These are phyloP conservation scores for Puccinia novopanici DNA, from an alignment of 1,284 basidiomycete genomes.

Conservation along the genomic window DNA sequence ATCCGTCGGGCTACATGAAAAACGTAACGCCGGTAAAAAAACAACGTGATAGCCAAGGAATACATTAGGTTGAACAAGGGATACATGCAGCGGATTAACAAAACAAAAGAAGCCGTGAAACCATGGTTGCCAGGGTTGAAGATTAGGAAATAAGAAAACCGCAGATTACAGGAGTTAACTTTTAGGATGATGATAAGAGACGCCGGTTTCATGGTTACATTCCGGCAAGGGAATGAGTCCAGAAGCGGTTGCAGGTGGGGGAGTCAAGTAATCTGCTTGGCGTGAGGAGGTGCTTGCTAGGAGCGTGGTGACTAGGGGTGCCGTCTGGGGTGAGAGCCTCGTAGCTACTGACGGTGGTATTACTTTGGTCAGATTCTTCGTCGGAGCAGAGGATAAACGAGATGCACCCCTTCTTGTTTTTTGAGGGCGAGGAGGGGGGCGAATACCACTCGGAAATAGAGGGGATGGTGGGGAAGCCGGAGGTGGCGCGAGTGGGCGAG, in stretches of 20 bases:
- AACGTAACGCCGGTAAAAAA: too few species aligned
- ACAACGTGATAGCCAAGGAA: too few species aligned
- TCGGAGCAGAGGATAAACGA: conserved; percentile 48
- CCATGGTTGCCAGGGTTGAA: too few species aligned
- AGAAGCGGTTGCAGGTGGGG: conserved; percentile 20
- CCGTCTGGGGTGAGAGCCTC: background rate
- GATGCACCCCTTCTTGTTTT: conserved; percentile 38
- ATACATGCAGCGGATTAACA: too few species aligned
- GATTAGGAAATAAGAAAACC: too few species aligned
- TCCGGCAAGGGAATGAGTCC: conserved; percentile 1
- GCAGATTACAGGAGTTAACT: too few species aligned
- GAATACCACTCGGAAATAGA: conserved; percentile 44
- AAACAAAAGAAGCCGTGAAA: too few species aligned
- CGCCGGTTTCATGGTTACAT: too few species aligned
- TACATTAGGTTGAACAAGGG: too few species aligned
- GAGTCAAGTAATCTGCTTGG: conserved; percentile 28
- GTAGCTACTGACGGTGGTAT: background rate
- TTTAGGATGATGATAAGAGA: too few species aligned
- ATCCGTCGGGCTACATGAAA: too few species aligned
- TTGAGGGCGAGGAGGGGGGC: conserved; percentile 23
- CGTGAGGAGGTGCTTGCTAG: background rate
- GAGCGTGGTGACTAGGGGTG: background rate
- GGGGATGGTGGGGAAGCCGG: conserved; percentile 27
- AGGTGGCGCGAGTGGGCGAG: background rate
- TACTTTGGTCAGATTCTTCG: conserved; percentile 40